A percentile compares a stretch with the other conserved stretches of the same genome.
phyloP scores from a whole-genome alignment of 2,329 filamentous ascomycete species.

The Fusarium papillatum region DNA sequence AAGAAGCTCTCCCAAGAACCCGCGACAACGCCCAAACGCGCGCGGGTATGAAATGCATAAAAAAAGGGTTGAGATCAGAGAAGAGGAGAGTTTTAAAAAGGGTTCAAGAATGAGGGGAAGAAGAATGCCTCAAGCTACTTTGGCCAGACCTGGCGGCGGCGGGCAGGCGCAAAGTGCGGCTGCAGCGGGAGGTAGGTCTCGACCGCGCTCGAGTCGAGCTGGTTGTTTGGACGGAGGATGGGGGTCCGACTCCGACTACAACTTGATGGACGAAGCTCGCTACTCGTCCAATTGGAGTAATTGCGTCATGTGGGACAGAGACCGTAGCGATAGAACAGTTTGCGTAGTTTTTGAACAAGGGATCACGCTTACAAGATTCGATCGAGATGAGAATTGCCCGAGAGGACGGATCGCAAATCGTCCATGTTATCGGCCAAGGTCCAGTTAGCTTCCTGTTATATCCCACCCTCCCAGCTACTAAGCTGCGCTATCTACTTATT shows the following conservation, averaged over 20 bases:
- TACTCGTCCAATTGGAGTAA: constrained; percentile 3
- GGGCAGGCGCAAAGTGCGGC: neutral
- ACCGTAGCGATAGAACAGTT: neutral
- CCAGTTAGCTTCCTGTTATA: neutral
- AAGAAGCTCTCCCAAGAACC: constrained; percentile 16
- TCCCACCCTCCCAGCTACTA: neutral
- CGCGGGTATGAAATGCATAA: neutral
- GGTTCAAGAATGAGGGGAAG: constrained; percentile 8
- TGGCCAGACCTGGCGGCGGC: neutral
- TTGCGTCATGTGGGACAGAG: constrained; percentile 15
- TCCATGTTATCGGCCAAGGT: neutral
- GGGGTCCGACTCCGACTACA: neutral
- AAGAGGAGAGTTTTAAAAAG: neutral
- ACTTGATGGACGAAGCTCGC: constrained; percentile 8
- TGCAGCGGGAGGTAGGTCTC: neutral
- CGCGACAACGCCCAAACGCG: constrained; percentile 22
- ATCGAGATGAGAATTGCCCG: constrained; percentile 31
- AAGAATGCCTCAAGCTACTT: neutral
- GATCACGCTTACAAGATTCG: constrained; percentile 12
- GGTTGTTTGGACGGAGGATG: constrained; percentile 19
- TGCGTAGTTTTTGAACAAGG: neutral
- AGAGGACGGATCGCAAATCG: constrained; percentile 13
- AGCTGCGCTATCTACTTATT: neutral
- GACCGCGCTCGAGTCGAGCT: constrained; percentile 11
- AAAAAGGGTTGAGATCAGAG: neutral